A percentile compares a stretch with the other conserved stretches of the same genome.
These are phyloP conservation scores for Knoxia roxburghii DNA, from an alignment of 257 asterid genomes.

Conservation along the genomic window DNA sequence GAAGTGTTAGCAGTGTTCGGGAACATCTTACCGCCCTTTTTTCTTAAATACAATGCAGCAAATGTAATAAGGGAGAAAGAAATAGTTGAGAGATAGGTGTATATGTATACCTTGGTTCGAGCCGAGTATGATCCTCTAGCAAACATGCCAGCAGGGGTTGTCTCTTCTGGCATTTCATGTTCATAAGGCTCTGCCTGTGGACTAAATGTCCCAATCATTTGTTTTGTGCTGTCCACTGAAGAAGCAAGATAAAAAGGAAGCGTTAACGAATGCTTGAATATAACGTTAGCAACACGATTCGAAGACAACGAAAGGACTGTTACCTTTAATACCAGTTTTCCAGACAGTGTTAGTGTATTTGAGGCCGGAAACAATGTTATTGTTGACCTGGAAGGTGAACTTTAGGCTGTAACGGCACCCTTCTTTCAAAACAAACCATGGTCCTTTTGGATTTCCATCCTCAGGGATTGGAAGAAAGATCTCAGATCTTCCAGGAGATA, in stretches of 20 bases:
- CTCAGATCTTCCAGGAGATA: constrained; percentile 51
- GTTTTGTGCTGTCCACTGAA: constrained; percentile 84
- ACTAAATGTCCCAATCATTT: constrained; percentile 98
- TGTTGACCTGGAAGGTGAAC: constrained; percentile 56
- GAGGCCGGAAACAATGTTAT: constrained; percentile 68
- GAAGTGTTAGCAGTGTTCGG: neutral
- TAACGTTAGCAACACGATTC: neutral
- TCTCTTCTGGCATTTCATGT: constrained; percentile 90
- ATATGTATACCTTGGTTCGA: constrained; percentile 60
- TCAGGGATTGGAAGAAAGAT: constrained; percentile 52
- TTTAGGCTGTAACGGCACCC: constrained; percentile 56
- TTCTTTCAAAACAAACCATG: constrained; percentile 72
- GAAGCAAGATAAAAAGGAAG: too few relatives aligned
- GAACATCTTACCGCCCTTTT: neutral
- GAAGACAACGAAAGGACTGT: neutral
- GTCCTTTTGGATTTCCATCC: constrained; percentile 51
- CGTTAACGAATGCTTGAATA: neutral
- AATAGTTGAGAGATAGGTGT: neutral
- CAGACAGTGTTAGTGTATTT: constrained; percentile 64
- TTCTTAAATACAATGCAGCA: neutral
- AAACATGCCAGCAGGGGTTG: constrained; percentile 88
- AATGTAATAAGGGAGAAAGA: neutral
- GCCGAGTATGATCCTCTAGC: constrained; percentile 95
- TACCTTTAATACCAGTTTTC: constrained; percentile 76
- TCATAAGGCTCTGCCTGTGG: constrained; percentile 84